A percentile compares a stretch with the other conserved stretches of the same genome.
These are phyloP conservation scores for Limnomonas spitsbergensis DNA, from an alignment of 139 green algal species.

Conservation along the genomic window DNA sequence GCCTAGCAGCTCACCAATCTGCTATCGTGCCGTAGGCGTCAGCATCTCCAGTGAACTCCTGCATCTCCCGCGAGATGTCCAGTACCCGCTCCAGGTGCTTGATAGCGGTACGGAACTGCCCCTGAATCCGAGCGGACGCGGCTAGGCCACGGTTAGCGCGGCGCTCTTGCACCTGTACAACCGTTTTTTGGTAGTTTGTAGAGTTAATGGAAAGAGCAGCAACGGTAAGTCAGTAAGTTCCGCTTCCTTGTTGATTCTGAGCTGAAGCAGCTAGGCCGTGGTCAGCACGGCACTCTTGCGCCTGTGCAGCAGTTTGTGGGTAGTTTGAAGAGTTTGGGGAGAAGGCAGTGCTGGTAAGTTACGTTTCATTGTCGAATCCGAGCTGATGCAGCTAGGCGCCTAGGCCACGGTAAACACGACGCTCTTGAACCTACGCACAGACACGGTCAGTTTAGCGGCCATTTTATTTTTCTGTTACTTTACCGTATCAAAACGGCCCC, in stretches of 20 bases:
- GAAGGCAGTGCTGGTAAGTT: too few species aligned
- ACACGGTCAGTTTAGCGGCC: too few species aligned
- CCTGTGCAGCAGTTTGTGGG: constrained; percentile 31
- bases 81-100: constrained; percentile 84
- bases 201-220: too few species aligned
- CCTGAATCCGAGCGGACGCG: constrained; percentile 67
- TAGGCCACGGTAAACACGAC: constrained; percentile 76
- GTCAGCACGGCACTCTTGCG: constrained; percentile 82
- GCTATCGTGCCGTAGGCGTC: constrained; percentile 91
- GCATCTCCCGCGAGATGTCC: constrained; percentile 72
- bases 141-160: constrained; percentile 82
- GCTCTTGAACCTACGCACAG: constrained; percentile 69
- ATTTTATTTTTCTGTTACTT: too few species aligned
- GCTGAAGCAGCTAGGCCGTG: constrained; percentile 78
- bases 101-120: constrained; percentile 70
- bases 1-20: constrained; percentile 60
- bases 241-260: too few species aligned
- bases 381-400: constrained; percentile 76
- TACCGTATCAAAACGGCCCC: too few species aligned
- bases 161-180: constrained; percentile 70
- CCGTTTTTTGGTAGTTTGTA: too few species aligned
- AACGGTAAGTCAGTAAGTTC: too few species aligned
- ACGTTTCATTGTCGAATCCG: too few species aligned
- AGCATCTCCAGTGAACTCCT: constrained; percentile 76
- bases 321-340: too few species aligned